Percentiles rank a stretch among this genome's conserved stretches.
phyloP scores from a whole-genome alignment of 768 basidiomycete genomes.

The Termitomyces sp. region DNA sequence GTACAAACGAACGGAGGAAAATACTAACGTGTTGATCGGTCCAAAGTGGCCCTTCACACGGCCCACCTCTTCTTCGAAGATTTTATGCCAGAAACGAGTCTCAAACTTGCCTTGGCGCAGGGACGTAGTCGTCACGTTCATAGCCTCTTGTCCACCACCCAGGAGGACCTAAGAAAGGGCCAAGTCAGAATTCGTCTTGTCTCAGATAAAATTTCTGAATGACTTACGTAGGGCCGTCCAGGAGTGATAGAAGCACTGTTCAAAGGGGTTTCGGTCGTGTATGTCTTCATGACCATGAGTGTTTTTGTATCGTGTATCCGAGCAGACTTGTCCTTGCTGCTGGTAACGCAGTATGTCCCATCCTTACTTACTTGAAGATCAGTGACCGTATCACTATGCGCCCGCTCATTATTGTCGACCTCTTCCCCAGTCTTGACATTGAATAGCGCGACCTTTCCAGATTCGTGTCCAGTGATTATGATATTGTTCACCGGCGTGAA shows the following conservation, averaged over 20 bases:
- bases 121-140: conserved; percentile 95
- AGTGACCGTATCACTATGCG: conserved; percentile 83
- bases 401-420: conserved; percentile 77
- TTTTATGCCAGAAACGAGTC: conserved; percentile 96
- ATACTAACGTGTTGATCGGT: conserved; percentile 88
- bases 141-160: conserved; percentile 97
- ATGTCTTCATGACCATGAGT: conserved; percentile 90
- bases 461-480: conserved; percentile 94
- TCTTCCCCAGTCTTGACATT: conserved; percentile 88
- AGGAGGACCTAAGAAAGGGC: conserved; percentile 61
- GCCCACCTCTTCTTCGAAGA: conserved; percentile 96
- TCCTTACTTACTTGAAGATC: conserved; percentile 91
- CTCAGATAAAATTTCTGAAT: not conserved
- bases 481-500: conserved; percentile 77
- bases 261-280: conserved; percentile 87
- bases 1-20: not conserved
- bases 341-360: conserved; percentile 92
- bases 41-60: conserved; percentile 98
- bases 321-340: conserved; percentile 95
- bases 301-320: conserved; percentile 90
- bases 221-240: conserved; percentile 74
- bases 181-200: not conserved
- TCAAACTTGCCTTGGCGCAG: conserved; percentile 96
- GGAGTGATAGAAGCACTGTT: conserved; percentile 92
- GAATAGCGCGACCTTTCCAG: conserved; percentile 91